Evolutionary conservation across 306 rosid genomes (phyloP), one percentile per base, ranked within the genome.

Genomic region (Chamaecrista fasciculata): DNA sequence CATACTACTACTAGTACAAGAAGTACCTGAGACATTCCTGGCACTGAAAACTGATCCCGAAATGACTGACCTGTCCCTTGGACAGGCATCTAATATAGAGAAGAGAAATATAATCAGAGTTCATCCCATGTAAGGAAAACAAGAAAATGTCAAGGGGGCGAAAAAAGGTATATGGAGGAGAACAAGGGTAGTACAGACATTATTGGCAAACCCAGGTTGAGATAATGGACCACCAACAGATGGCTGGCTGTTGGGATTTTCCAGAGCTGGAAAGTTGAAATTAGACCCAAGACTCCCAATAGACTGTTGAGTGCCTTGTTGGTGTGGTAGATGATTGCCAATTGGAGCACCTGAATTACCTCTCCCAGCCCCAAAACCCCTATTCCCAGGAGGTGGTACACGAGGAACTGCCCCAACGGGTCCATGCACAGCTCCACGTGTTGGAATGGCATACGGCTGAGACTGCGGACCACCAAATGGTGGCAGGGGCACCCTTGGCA

Each of bases 321-420:
- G 98, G 70, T 89, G 96, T 0, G 86, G 86, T 26, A 93, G 90
- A 83, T 92, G 96, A 79, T 89, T 85, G 64, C 98, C 96, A 73
- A 93, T 85, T 68, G 97, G 87, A 74, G 91, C 85, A 70, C 94
- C 89, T 1, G 90, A 79, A 83, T 79, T 90, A 49, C 97, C 97
- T 60, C 97, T 82, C 26, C 96, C 97, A 53, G 91, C 87, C 31
- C 98, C 97, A 69, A 93, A 93, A 70, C 97, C 97, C 34, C 96
- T 89, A 71, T 84, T 93, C 69, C 97, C 98, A 56, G 93, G 90
- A 57, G 87, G 79, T 52, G 98, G 96, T 29, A 86, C 94, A 80
- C 90, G 97, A 83, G 98, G 94, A 84, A 90, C 96, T 60, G 96
- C 94, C 81, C 98, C 98, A 50, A 93, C 95, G 21, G 98, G 96